Conservation (phyloP, 2,329 filamentous ascomycete genomes). For the Fusarium sublunatum region DNA sequence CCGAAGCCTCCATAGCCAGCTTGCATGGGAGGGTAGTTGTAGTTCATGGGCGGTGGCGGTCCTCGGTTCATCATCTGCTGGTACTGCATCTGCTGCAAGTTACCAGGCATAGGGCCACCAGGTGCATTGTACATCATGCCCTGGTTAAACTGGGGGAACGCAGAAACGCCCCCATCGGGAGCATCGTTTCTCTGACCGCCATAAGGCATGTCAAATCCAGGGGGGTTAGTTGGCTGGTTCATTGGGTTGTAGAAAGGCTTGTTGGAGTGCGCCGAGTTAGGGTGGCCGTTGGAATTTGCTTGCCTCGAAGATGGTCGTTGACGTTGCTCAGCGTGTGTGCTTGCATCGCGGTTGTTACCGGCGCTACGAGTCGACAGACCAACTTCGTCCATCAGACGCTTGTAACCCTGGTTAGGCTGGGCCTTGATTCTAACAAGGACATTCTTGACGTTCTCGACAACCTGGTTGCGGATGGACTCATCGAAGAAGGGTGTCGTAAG, state of each 20-base stretch:
- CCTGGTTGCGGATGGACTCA: slow-evolving; percentile 85
- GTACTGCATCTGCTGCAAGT: slow-evolving; percentile 67
- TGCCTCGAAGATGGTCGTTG: slow-evolving; percentile 69
- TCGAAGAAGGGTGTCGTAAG: slow-evolving; percentile 98
- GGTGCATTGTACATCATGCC: slow-evolving; percentile 63
- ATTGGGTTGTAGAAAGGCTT: slow-evolving; percentile 66
- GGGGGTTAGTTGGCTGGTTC: slow-evolving; percentile 54
- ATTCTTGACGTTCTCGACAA: slow-evolving; percentile 90
- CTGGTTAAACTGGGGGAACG: slow-evolving; percentile 64
- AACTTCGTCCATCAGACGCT: slow-evolving; percentile 98
- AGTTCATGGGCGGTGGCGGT: slow-evolving; percentile 64
- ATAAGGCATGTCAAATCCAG: slow-evolving; percentile 65
- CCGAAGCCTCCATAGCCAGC: slow-evolving; percentile 66
- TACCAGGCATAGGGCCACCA: slow-evolving; percentile 58
- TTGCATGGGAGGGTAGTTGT: slow-evolving; percentile 68
- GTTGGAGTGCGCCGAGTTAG: slow-evolving; percentile 55
- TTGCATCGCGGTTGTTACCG: slow-evolving; percentile 57
- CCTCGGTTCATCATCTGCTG: slow-evolving; percentile 69
- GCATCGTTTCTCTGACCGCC: slow-evolving; percentile 64
- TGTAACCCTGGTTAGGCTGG: slow-evolving; percentile 94
- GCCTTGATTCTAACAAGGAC: slow-evolving; percentile 92
- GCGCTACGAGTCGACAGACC: slow-evolving; percentile 78
- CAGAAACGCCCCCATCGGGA: slow-evolving; percentile 60
- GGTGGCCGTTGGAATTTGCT: slow-evolving; percentile 57
- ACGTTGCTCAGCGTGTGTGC: slow-evolving; percentile 60